Percentiles rank a stretch among this genome's conserved stretches.
These are phyloP conservation scores for Penicillium decumbens DNA, from an alignment of 2,329 filamentous ascomycete genomes.

Conservation along the genomic window DNA sequence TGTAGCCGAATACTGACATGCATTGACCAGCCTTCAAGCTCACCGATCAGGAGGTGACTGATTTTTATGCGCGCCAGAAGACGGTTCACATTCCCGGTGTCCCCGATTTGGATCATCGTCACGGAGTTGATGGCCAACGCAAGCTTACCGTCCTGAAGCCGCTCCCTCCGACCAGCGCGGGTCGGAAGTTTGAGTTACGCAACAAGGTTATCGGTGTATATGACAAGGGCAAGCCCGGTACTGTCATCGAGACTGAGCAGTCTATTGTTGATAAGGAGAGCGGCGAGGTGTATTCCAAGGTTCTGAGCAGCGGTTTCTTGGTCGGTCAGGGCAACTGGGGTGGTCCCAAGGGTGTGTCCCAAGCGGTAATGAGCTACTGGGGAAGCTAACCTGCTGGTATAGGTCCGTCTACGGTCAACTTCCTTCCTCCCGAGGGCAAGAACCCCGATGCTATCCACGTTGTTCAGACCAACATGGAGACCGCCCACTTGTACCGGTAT, in stretches of 20 bases:
- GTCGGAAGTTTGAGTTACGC: conserved; percentile 69
- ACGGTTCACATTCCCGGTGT: conserved; percentile 66
- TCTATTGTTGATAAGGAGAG: conserved; percentile 66
- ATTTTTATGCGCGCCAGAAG: conserved; percentile 72
- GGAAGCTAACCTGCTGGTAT: conserved; percentile 4
- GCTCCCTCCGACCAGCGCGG: conserved; percentile 66
- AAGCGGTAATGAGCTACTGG: not conserved
- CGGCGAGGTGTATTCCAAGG: conserved; percentile 67
- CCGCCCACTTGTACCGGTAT: conserved; percentile 67
- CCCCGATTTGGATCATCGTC: conserved; percentile 68
- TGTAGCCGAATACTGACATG: conserved; percentile 33
- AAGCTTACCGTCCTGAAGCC: conserved; percentile 71
- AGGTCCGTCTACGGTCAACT: conserved; percentile 68
- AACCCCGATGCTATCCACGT: conserved; percentile 65
- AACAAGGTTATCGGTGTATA: conserved; percentile 79
- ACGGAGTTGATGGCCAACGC: conserved; percentile 79
- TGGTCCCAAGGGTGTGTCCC: conserved; percentile 69
- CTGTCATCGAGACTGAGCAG: conserved; percentile 74
- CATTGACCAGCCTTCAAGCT: conserved; percentile 65
- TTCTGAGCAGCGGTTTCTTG: conserved; percentile 69
- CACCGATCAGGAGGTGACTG: conserved; percentile 68
- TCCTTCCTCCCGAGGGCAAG: conserved; percentile 68
- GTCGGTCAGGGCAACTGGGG: conserved; percentile 80
- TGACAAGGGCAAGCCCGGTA: conserved; percentile 80
- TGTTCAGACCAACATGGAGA: conserved; percentile 67